Evolutionary conservation across 2,329 filamentous ascomycete genomes (phyloP).

Genomic region (Leptographium flavum): DNA sequence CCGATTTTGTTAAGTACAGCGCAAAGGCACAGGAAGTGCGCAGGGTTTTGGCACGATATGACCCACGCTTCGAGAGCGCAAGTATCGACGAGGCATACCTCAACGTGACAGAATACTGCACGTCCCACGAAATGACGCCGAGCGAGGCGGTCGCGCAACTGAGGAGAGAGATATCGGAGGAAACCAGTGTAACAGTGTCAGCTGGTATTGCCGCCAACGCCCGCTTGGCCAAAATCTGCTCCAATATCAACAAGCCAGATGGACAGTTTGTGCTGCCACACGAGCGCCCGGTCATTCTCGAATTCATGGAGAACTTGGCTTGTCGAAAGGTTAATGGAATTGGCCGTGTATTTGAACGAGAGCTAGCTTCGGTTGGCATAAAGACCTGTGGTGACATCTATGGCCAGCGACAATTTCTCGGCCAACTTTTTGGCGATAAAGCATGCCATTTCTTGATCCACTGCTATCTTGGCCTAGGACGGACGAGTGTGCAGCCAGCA

Average conservation of each 20-base stretch:
- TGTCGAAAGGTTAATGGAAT: slow-evolving; percentile 89
- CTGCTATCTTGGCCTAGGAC: slow-evolving; percentile 73
- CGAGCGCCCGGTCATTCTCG: slow-evolving; percentile 61
- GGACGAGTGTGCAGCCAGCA: slow-evolving; percentile 71
- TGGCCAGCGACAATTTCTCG: slow-evolving; percentile 55
- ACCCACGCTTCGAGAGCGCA: slow-evolving; percentile 79
- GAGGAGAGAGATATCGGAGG: slow-evolving; percentile 59
- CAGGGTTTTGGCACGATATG: slow-evolving; percentile 71
- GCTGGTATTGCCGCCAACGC: slow-evolving; percentile 91
- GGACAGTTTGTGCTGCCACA: slow-evolving; percentile 70
- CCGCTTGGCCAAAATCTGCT: slow-evolving; percentile 87
- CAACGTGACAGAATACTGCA: slow-evolving; percentile 82
- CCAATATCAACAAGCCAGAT: slow-evolving; percentile 92
- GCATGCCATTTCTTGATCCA: slow-evolving; percentile 74
- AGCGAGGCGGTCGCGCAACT: slow-evolving; percentile 65
- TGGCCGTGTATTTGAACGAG: slow-evolving; percentile 84
- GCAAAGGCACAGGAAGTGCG: slow-evolving; percentile 83
- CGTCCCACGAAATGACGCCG: slow-evolving; percentile 50
- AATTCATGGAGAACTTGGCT: slow-evolving; percentile 71
- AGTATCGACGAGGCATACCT: slow-evolving; percentile 95
- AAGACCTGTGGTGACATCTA: slow-evolving; percentile 85
- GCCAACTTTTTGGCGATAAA: slow-evolving; percentile 79
- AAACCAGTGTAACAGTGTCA: slow-evolving; percentile 74
- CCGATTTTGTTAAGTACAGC: slow-evolving; percentile 83
- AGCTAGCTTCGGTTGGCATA: slow-evolving; percentile 76